Base-by-base conservation (phyloP, 2,329 filamentous ascomycete species). In the Plectosphaerella sp. region DNA sequence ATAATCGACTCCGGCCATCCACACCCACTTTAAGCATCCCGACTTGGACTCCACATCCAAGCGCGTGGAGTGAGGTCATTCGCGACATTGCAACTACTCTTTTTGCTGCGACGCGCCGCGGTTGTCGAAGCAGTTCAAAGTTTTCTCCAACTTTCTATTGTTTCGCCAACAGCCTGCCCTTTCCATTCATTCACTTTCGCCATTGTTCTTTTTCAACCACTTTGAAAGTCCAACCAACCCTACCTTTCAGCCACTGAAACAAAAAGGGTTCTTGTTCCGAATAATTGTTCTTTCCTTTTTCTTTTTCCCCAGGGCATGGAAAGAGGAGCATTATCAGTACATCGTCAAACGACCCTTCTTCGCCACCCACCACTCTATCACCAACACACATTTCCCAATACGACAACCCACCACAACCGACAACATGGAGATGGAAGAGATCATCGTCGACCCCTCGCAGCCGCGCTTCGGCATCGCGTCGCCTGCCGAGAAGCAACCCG, bases 321-420 rank as follows among this genome's bases (percentile, higher is more conserved):
- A 15, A 51, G 54, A 54, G 49, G 46, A 50, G 47, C 52, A 48
- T 39, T 53, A 57, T 71, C 64, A 76, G 72, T 63, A 77, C 75
- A 54, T 73, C 76, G 52, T 67, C 76, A 53, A 9, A 33, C 8
- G 68, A 76, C 49, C 71, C 80, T 46, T 80, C 78, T 8, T 79
- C 78, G 45, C 75, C 77, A 16, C 77, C 78, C 3, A 74, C 18
- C 74, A 71, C 54, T 72, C 75, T 33, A 10, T 77, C 43, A 78
- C 77, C 28, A 76, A 79, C 53, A 71, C 76, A 36, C 70, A 67
- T 46, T 78, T 77, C 24, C 75, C 76, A 14, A 67, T 72, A 52
- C 43, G 47, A 11, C 18, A 47, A 22, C 24, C 37, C 43, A 41
- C 48, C 45, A 24, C 62, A 61, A 47, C 59, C 66, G 43, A 48